phyloP scores from a whole-genome alignment of 768 basidiomycete genomes.

The Kwoniella botswanensis region DNA sequence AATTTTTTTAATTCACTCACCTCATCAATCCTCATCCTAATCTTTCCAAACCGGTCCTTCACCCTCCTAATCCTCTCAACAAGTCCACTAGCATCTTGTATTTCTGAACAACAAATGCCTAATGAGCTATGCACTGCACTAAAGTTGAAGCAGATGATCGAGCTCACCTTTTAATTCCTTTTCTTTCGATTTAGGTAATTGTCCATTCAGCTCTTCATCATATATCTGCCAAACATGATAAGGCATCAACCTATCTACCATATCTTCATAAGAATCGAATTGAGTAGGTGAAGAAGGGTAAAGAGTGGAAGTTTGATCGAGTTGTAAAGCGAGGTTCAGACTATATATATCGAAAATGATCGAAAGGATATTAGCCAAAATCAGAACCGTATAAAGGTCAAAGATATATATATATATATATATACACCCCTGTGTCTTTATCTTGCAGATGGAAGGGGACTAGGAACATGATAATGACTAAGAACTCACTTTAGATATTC shows the following conservation, averaged over 20 bases:
- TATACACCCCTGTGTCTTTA: neutral
- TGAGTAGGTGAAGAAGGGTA: constrained; percentile 20
- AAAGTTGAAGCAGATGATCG: neutral
- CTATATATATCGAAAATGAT: neutral
- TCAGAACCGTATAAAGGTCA: neutral
- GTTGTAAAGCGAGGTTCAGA: constrained; percentile 25
- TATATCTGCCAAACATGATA: constrained; percentile 50
- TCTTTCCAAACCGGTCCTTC: constrained; percentile 21
- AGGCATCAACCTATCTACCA: constrained; percentile 41
- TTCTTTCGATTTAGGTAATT: neutral
- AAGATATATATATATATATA: neutral
- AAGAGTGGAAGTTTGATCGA: constrained; percentile 31
- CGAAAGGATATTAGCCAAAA: neutral
- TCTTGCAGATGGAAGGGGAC: no score
- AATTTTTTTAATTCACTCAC: constrained; percentile 13
- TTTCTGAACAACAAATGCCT: constrained; percentile 8
- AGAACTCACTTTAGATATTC: constrained; percentile 8
- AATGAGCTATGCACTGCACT: neutral
- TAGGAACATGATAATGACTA: no score
- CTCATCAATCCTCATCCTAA: constrained; percentile 20
- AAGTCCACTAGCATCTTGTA: constrained; percentile 18
- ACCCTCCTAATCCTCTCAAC: constrained; percentile 15
- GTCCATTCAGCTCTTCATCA: constrained; percentile 43
- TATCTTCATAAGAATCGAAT: constrained; percentile 37
- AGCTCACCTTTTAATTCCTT: constrained; percentile 7